Percentiles rank a stretch among this genome's conserved stretches.
phyloP scores from a whole-genome alignment of 176 grass and related monocot genomes.

The Oropetium thomaeum region DNA sequence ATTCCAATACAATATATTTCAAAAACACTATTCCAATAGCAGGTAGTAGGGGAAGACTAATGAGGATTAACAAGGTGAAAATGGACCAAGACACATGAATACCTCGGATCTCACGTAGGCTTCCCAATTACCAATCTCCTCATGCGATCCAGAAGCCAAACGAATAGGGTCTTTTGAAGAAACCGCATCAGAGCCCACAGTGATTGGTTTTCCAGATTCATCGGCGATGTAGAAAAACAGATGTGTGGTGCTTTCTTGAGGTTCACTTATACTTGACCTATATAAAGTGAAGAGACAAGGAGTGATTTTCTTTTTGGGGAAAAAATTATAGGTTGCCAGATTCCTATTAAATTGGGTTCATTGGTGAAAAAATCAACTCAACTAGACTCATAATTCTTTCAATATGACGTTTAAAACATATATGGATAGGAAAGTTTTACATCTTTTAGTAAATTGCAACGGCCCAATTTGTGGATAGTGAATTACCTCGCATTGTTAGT shows the following conservation, averaged over 20 bases:
- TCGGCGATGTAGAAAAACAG: slow-evolving; percentile 93
- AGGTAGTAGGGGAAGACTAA: slow-evolving; percentile 12
- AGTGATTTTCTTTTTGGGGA: slow-evolving; percentile 23
- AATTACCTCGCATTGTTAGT: slow-evolving; percentile 50
- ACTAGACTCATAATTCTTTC: slow-evolving; percentile 8
- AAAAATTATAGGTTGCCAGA: slow-evolving; percentile 14
- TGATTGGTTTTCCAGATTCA: slow-evolving; percentile 68
- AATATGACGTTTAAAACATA: not conserved
- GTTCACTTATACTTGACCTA: slow-evolving; percentile 63
- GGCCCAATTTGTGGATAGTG: slow-evolving; percentile 5
- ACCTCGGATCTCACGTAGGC: slow-evolving; percentile 75
- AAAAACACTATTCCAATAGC: slow-evolving; percentile 2
- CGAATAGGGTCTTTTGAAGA: slow-evolving; percentile 58
- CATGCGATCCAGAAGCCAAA: slow-evolving; percentile 73
- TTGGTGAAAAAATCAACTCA: slow-evolving; percentile 13
- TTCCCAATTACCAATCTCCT: slow-evolving; percentile 81
- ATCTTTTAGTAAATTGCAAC: not conserved
- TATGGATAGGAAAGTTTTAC: not conserved
- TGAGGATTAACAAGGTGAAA: slow-evolving; percentile 1
- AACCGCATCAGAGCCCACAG: slow-evolving; percentile 47
- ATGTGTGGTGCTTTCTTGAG: slow-evolving; percentile 57
- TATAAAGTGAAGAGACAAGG: slow-evolving; percentile 2
- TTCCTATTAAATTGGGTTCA: not conserved
- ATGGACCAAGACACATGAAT: slow-evolving; percentile 35
- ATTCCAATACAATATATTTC: slow-evolving; percentile 17